Base-by-base conservation (phyloP, 768 basidiomycete species). In the Hemileccinum impolitum region DNA sequence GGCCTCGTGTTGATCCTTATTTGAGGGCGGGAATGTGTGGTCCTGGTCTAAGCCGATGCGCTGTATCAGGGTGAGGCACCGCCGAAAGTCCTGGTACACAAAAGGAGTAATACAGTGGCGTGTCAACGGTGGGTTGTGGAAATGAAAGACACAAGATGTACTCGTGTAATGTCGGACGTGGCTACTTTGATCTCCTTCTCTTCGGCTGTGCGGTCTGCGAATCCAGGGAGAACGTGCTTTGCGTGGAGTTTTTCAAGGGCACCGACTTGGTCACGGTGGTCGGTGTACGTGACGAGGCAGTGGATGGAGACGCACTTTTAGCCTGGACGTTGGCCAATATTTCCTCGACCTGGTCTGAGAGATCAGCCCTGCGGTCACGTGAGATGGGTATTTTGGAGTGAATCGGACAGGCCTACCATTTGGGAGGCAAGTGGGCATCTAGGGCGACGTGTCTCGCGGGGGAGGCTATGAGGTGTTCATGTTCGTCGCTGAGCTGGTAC, bases 191-290 rank as follows among this genome's bases (percentile, higher is more conserved):
- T 99, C 66, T 98, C 94, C 52, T 84, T 79, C 71, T 98, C 95
- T 71, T 99, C 95, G 4, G 84, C 84, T 2, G 88, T 76, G 45
- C 96, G 87, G 79, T 99, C 96, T 64, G 92, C 81, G 67, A 99
- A 99, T 1, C 94, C 95, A 56, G 96, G 96, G 6, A 99, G 80
- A 49, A 87, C 87, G 67, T 96, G 94, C 66, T 90, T 96, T 56
- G 95, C 90, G 58, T 99, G 95, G 5, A 99, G 82, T 67, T 90
- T 96, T 69, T 98, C 96, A 35, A 99, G 84, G 7, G 80, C 71
- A n/a, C 75, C 69, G 62, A 98, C 96, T 23, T 98, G 68, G 56
- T 47, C 12, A 56, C 11, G 43, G 51, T 58, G 53, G 47, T 56
- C 52, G 58, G 55, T 30, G 34, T 4, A 47, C 26, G 49, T 28